Base-by-base conservation (phyloP, 2,329 filamentous ascomycete species). In the Pseudogymnoascus sp. region DNA sequence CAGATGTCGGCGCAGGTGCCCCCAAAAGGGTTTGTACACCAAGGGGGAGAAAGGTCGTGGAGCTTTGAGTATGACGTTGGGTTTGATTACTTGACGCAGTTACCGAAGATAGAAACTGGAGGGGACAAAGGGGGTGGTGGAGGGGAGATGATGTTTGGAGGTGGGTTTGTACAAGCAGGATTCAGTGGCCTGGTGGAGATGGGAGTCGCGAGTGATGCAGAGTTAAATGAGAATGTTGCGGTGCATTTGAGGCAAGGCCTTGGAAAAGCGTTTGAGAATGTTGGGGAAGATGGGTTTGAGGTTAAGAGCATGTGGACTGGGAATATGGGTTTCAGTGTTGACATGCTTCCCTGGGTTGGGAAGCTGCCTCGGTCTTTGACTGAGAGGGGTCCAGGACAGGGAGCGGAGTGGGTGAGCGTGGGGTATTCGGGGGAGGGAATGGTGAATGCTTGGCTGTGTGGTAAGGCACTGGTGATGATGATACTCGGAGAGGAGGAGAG, bases 51-150 rank as follows among this genome's bases (percentile, higher is more conserved):
- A 17, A 75, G 75, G 4, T 83, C 82, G 0, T 86, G 83, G 82
- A 77, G 78, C 28, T 83, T 88, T 67, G 81, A 86, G 28, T 84
- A 83, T 69, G 76, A 78, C 1, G 73, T 76, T n/a, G 83, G 85
- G 0, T 88, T 85, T 69, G 87, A 89, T 65, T 89, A 89, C 72
- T 83, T 89, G 77, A 82, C 88, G 2, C 79, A 82, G 2, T 72
- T 77, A 61, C 74, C 80, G 0, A 70, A 70, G 28, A 28, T 64
- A 35, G 19, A 61, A 40, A 4, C 6, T 36, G 26, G 7, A 57
- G 35, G 35, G 38, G 15, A 60, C 4, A 38, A 65, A 1, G 4
- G 19, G 9, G 68, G 74, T n/a, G 44, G 66, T 1, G 68, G 72
- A 0, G 76, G 79, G 1, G 79, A 83, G 63, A 71, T 86, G 64